Percentiles rank a stretch among this genome's conserved stretches.
Evolutionary conservation across 768 basidiomycete genomes (phyloP).

Genomic region (Boletales sp.): DNA sequence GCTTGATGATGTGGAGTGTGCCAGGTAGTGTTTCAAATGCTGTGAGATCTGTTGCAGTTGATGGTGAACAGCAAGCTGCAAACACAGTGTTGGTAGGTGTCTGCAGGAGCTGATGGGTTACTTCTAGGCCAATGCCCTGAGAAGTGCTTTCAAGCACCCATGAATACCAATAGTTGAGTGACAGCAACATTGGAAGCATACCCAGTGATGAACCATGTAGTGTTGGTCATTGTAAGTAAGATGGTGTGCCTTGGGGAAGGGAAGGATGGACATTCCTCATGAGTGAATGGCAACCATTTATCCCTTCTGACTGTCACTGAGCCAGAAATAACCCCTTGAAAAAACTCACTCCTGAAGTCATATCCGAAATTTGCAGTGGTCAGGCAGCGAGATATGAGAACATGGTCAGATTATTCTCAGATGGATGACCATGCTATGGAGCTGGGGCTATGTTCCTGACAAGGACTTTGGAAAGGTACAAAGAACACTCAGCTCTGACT

Average conservation of each 20-base stretch:
- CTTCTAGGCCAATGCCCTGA: constrained; percentile 13
- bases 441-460: no score
- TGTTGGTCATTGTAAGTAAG: background rate
- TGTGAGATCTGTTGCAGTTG: constrained; percentile 14
- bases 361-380: background rate
- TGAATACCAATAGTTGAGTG: background rate
- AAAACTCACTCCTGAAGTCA: background rate
- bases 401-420: constrained; percentile 15
- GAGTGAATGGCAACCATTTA: background rate
- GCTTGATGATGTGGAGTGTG: constrained; percentile 29
- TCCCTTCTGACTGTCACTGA: background rate
- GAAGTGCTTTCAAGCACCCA: constrained; percentile 3
- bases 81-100: constrained; percentile 18
- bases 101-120: constrained; percentile 8
- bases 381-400: no score
- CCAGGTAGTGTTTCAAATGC: constrained; percentile 18
- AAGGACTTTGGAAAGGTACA: no score
- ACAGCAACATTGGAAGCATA: background rate
- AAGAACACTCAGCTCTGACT: no score
- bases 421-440: background rate
- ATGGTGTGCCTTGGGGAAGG: background rate
- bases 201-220: constrained; percentile 11
- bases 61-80: constrained; percentile 21
- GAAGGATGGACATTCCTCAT: background rate
- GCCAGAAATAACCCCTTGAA: background rate